These are phyloP conservation scores for Stylonectria norvegica DNA, from an alignment of 2,329 filamentous ascomycete species.

Conservation along the genomic window DNA sequence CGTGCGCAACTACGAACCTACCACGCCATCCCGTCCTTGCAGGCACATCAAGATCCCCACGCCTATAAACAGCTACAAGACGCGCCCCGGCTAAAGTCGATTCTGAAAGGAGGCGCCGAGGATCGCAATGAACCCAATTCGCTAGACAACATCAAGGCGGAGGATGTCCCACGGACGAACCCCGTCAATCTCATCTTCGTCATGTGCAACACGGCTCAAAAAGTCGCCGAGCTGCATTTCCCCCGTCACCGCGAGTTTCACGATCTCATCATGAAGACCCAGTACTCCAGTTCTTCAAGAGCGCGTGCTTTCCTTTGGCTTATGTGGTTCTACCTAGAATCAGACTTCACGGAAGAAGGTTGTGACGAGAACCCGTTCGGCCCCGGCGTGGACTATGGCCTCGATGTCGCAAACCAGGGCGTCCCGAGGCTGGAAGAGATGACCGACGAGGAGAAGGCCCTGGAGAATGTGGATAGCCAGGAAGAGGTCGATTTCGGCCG, in stretches of 20 bases:
- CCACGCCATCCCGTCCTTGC: slow-evolving; percentile 93
- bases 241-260: slow-evolving; percentile 84
- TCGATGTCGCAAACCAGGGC: slow-evolving; percentile 64
- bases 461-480: slow-evolving; percentile 71
- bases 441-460: slow-evolving; percentile 59
- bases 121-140: slow-evolving; percentile 80
- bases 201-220: slow-evolving; percentile 82
- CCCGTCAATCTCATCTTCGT: slow-evolving; percentile 97
- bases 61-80: slow-evolving; percentile 98
- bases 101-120: slow-evolving; percentile 93
- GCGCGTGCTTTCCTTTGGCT: slow-evolving; percentile 92
- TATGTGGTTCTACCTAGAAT: slow-evolving; percentile 99
- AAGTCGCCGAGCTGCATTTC: slow-evolving; percentile 92
- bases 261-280: slow-evolving; percentile 89
- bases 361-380: slow-evolving; percentile 92
- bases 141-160: slow-evolving; percentile 74
- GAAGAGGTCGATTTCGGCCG: slow-evolving; percentile 69
- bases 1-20: slow-evolving; percentile 95
- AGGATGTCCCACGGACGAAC: slow-evolving; percentile 71
- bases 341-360: slow-evolving; percentile 85
- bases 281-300: slow-evolving; percentile 75
- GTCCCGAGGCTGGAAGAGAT: slow-evolving; percentile 66
- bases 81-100: slow-evolving; percentile 91
- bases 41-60: slow-evolving; percentile 90
- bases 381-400: slow-evolving; percentile 60